Percentiles rank a stretch among this genome's conserved stretches.
Evolutionary conservation across 163 green algal species (phyloP).

Genomic region (Dunaliella salina): DNA sequence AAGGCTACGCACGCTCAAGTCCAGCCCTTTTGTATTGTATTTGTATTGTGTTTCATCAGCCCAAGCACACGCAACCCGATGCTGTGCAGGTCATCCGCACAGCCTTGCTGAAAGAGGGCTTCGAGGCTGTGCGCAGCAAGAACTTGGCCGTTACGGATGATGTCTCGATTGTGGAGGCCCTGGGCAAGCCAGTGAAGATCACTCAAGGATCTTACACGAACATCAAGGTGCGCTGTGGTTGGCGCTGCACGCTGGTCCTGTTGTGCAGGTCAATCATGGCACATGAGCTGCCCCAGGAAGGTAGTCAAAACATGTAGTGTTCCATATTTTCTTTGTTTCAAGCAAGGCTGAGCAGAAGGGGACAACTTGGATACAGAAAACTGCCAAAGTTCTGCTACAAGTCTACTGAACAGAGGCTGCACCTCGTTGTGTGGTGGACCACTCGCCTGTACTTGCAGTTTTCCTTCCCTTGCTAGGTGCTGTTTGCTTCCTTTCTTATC

Average conservation of each 20-base stretch:
- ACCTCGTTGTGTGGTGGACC: no score
- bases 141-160: slow-evolving; percentile 94
- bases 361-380: not conserved
- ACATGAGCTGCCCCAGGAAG: not conserved
- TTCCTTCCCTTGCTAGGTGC: no score
- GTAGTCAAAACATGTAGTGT: not conserved
- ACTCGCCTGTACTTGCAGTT: no score
- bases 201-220: slow-evolving; percentile 92
- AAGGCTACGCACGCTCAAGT: no score
- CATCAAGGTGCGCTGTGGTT: slow-evolving; percentile 77
- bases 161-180: slow-evolving; percentile 94
- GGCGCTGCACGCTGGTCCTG: not conserved
- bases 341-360: not conserved
- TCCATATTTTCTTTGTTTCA: not conserved
- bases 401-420: no score
- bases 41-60: no score
- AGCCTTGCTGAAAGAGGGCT: slow-evolving; percentile 75
- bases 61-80: no score
- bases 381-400: no score
- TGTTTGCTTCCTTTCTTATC: no score
- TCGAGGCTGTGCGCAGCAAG: slow-evolving; percentile 73
- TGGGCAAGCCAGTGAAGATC: slow-evolving; percentile 85
- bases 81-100: slow-evolving; percentile 76
- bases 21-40: no score
- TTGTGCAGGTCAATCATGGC: not conserved